phyloP scores from a whole-genome alignment of 768 basidiomycete genomes.

The Leucocoprinus sp. region DNA sequence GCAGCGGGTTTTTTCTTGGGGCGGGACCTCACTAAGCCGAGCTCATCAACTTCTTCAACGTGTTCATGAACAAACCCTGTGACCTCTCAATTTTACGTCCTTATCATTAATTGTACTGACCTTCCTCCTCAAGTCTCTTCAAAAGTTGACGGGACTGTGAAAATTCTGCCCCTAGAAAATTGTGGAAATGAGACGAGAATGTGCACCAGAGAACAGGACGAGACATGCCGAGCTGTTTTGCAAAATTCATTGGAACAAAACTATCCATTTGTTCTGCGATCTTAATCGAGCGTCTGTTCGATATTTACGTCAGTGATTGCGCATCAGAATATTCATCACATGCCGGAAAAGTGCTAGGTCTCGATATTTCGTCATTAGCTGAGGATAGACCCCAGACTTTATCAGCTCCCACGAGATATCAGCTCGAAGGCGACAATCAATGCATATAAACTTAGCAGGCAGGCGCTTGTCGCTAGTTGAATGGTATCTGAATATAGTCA shows the following conservation, averaged over 20 bases:
- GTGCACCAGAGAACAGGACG: no score
- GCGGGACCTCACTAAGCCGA: constrained; percentile 36
- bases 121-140: constrained; percentile 63
- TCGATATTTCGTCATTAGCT: constrained; percentile 55
- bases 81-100: not conserved
- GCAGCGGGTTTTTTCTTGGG: constrained; percentile 28
- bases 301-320: not conserved
- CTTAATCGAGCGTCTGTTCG: constrained; percentile 60
- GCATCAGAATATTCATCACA: not conserved
- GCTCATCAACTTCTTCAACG: constrained; percentile 37
- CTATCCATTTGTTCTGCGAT: constrained; percentile 45
- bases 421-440: constrained; percentile 64
- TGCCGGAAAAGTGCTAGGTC: constrained; percentile 70
- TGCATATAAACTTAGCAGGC: constrained; percentile 57
- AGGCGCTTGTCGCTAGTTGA: constrained; percentile 47
- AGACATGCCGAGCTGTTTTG: constrained; percentile 50
- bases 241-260: constrained; percentile 41
- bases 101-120: constrained; percentile 30
- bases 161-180: constrained; percentile 39
- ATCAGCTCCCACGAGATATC: constrained; percentile 69
- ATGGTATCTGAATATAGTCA: constrained; percentile 45
- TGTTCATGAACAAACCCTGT: constrained; percentile 57
- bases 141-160: constrained; percentile 54
- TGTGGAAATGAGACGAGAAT: constrained; percentile 1
- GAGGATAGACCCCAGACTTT: constrained; percentile 45